Evolutionary conservation across 2,329 filamentous ascomycete species (phyloP).

Genomic region (Golovinomyces cichoracearum): DNA sequence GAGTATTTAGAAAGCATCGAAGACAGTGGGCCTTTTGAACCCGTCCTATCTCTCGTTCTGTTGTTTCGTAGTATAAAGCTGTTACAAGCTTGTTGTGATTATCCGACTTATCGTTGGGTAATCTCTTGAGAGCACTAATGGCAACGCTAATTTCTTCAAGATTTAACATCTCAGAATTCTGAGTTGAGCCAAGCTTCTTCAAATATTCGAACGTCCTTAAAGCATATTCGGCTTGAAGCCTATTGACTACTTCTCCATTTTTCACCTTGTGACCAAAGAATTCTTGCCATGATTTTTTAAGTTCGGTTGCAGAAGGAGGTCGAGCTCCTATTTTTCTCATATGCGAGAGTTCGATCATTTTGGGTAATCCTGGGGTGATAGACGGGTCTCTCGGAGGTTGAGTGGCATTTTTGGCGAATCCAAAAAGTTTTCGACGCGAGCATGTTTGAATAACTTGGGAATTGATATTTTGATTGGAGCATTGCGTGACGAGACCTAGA

Average conservation of each 20-base stretch:
- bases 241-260: conserved; percentile 27
- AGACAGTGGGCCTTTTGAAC: conserved; percentile 1
- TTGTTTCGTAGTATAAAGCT: conserved; percentile 6
- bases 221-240: conserved; percentile 38
- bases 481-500: conserved; percentile 8
- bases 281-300: conserved; percentile 36
- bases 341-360: conserved; percentile 41
- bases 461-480: conserved; percentile 20
- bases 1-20: conserved; percentile 3
- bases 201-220: conserved; percentile 36
- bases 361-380: conserved; percentile 43
- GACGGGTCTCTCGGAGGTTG: conserved; percentile 33
- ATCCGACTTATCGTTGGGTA: conserved; percentile 8
- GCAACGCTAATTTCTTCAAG: conserved; percentile 6
- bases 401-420: conserved; percentile 33
- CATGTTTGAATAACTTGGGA: conserved; percentile 11
- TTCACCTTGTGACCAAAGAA: conserved; percentile 33
- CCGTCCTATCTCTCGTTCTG: background rate
- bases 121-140: conserved; percentile 4
- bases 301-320: conserved; percentile 33
- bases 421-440: conserved; percentile 31
- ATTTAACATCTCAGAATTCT: conserved; percentile 5
- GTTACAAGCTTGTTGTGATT: conserved; percentile 9
- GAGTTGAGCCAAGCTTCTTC: conserved; percentile 7
- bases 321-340: conserved; percentile 36